Conservation (phyloP, 768 basidiomycete species). For the Mycena polygramma region DNA sequence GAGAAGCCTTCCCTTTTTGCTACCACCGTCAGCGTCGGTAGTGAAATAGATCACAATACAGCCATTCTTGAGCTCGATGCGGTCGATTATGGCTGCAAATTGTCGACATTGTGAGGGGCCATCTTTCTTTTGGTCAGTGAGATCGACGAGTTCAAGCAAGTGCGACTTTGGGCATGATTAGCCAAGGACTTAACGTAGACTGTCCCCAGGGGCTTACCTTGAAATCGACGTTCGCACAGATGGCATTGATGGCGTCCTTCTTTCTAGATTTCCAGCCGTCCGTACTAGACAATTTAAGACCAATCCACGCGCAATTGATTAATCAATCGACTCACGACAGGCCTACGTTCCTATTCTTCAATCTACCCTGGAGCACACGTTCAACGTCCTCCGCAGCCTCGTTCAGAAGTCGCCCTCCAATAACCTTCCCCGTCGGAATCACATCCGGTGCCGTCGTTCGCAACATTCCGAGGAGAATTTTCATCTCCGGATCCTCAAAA, state of each 20-base stretch:
- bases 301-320: neutral
- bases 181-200: neutral
- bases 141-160: slow-evolving; percentile 22
- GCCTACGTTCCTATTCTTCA: neutral
- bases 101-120: neutral
- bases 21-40: slow-evolving; percentile 30
- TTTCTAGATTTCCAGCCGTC: slow-evolving; percentile 18
- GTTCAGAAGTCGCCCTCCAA: slow-evolving; percentile 17
- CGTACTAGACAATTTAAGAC: neutral
- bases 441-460: slow-evolving; percentile 5
- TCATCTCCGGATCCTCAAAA: slow-evolving; percentile 20
- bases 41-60: slow-evolving; percentile 19
- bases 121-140: slow-evolving; percentile 22
- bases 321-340: slow-evolving; percentile 18
- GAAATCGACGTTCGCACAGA: slow-evolving; percentile 7
- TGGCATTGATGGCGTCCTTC: neutral
- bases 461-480: slow-evolving; percentile 15
- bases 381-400: slow-evolving; percentile 14
- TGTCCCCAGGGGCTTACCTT: neutral
- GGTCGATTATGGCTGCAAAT: slow-evolving; percentile 21
- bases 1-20: slow-evolving; percentile 27
- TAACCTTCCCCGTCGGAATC: slow-evolving; percentile 20
- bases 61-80: slow-evolving; percentile 9
- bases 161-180: neutral
- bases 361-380: neutral